Evolutionary conservation across 1,139 yeast genomes (phyloP).

Genomic region (Ogataea hybrid): DNA sequence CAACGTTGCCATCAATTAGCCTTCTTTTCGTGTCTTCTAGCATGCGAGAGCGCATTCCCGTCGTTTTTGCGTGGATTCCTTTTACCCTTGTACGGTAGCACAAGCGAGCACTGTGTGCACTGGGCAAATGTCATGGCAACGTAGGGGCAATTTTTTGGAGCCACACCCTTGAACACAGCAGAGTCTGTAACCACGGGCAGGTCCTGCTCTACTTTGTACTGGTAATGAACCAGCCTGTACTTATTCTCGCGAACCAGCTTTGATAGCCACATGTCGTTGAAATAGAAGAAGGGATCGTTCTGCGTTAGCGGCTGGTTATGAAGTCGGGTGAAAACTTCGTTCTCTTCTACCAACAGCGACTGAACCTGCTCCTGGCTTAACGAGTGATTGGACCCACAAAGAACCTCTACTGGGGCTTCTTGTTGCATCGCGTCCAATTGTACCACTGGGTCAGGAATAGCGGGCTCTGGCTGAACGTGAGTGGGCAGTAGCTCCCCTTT

Average conservation of each 20-base stretch:
- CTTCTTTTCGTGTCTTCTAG: conserved; percentile 5
- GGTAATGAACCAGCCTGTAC: conserved; percentile 9
- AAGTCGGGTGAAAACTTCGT: conserved; percentile 1
- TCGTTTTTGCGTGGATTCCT: conserved; percentile 11
- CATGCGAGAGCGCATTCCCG: conserved; percentile 12
- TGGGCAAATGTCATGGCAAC: conserved; percentile 10
- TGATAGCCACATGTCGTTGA: conserved; percentile 12
- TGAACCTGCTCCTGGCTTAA: conserved; percentile 1
- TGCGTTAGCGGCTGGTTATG: neutral
- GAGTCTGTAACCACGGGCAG: neutral
- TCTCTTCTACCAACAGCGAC: conserved; percentile 2
- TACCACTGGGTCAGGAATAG: neutral
- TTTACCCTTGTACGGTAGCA: conserved; percentile 9
- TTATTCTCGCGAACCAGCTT: conserved; percentile 7
- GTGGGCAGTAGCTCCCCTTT: no score
- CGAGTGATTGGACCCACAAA: neutral
- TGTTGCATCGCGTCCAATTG: neutral
- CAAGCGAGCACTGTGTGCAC: conserved; percentile 8
- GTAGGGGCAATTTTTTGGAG: conserved; percentile 9
- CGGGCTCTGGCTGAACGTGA: neutral
- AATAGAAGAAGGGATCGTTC: conserved; percentile 7
- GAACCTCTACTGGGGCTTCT: no score
- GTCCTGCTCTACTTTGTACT: conserved; percentile 3
- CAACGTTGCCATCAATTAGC: no score
- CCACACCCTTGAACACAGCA: neutral